Evolutionary conservation across 2,329 filamentous ascomycete species (phyloP), one percentile per base, ranked within the genome.

Genomic region (Aspergillus fischeri): DNA sequence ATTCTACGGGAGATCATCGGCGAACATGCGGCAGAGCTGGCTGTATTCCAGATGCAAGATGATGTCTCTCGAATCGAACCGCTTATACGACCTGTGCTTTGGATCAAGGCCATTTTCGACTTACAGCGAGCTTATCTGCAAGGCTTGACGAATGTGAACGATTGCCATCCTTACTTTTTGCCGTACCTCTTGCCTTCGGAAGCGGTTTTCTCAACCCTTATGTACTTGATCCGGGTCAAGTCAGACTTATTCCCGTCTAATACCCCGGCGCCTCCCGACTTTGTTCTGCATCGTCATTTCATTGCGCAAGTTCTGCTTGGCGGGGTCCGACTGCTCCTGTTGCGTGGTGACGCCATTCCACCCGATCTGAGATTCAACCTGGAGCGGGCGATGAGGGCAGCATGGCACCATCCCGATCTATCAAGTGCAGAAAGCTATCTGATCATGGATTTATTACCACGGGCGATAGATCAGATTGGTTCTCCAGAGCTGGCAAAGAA

Each of bases 91-190:
- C 61, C 67, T 3, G 66, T 74, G 21, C 64, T 70, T 48, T 74
- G 72, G 72, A 70, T 74, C 52, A 72, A 73, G 54, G 68, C 67
- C 7, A 67, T 74, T 7, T 73, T 72, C 59, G 71, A 74, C 58
- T 54, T 70, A 25, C 71, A 74, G 56, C 66, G 72, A 52, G 65
- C 67, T 42, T 71, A 72, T 58, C 57, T 74, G 9, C 69, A 65
- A 51, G 72, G 69, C 1, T 55, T 64, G 54, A 62, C 63, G 2
- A 67, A 63, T 8, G 53, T 68, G 3, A 55, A 61, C 10, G 70
- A 71, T 55, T 70, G 68, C 51, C 67, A 69, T 49, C 66, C 68
- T 3, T 68, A 67, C 52, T 63, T 72, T 20, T 45, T 65, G 3
- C 65, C 68, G 14, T 71, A 64, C 53, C 59, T 73, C 2, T 54